Conservation (phyloP, 345 rosid species). For the Eucalyptus rudis region DNA sequence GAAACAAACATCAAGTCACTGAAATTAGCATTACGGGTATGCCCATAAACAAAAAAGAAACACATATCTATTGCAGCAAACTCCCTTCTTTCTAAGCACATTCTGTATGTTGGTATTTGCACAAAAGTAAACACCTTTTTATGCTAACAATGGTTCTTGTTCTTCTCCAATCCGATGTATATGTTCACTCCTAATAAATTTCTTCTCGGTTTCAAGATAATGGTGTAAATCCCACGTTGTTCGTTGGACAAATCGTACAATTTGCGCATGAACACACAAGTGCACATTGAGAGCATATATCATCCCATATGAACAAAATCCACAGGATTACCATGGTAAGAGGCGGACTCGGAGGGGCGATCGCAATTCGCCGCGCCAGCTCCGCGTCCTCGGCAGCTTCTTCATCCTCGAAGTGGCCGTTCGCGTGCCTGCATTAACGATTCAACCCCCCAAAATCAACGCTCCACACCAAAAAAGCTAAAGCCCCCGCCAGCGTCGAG, state of each 20-base stretch:
- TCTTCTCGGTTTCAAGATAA: background rate
- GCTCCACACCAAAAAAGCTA: background rate
- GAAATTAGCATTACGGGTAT: background rate
- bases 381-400: conserved; percentile 13
- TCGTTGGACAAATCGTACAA: background rate
- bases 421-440: conserved; percentile 39
- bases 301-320: background rate
- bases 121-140: background rate
- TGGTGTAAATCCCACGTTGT: background rate
- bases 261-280: background rate
- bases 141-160: background rate
- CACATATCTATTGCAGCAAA: background rate
- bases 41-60: background rate
- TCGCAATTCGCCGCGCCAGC: conserved; percentile 27
- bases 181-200: background rate
- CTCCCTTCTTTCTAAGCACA: background rate
- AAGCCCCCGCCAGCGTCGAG: background rate
- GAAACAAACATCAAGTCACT: background rate
- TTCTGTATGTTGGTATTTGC: background rate
- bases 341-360: conserved; percentile 3
- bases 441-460: background rate
- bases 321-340: background rate
- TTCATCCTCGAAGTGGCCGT: conserved; percentile 54
- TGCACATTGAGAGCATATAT: background rate
- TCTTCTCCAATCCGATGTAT: background rate